Evolutionary conservation across 768 basidiomycete genomes (phyloP), one percentile per base, ranked within the genome.

Genomic region (Lactifluus pinguis): DNA sequence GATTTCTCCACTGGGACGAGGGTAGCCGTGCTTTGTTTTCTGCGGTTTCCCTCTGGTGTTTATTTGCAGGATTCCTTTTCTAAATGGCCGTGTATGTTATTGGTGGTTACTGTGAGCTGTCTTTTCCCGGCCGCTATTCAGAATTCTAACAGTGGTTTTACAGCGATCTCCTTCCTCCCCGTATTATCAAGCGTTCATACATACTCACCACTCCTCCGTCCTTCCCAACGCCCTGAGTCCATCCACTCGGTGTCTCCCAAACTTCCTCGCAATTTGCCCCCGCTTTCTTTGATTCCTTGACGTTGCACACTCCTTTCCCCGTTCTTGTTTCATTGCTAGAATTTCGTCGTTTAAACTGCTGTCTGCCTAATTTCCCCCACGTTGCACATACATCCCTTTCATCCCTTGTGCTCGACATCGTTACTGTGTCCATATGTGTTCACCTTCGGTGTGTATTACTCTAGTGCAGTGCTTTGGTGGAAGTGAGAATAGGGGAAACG

Each of bases 11-110:
- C 30, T 32, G 57, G 61, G 61, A 55, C 58, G 61, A 49, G 57
- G 60, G 55, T 45, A 29, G 55, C 59, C 50, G 47, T 57, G 53
- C 54, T 61, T 66, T 60, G 58, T 36, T 49, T 59, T 34, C 30
- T 38, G 8, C 41, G 49, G 51, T 51, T 45, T 55, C 41, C 39
- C 55, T 56, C 64, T 34, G 17, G 52, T 55, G 32, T 58, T 54
- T 44, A 44, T 41, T 55, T 29, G 48, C 61, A 19, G 29, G 29
- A 57, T 59, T 56, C 48, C 36, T 32, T 56, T 29, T 54, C 49
- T 21, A 57, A 42, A 45, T 47, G 41, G 48, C 29, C 42, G 51
- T 65, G 65, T 65, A 65, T 56, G 59, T 61, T 66, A 55, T 51
- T 61, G 59, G 53, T 59, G 50, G 38, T 50, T 55, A 54, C 54